Evolutionary conservation across 106 monocot species (phyloP).

Genomic region (Dioscorea dumetorum): DNA sequence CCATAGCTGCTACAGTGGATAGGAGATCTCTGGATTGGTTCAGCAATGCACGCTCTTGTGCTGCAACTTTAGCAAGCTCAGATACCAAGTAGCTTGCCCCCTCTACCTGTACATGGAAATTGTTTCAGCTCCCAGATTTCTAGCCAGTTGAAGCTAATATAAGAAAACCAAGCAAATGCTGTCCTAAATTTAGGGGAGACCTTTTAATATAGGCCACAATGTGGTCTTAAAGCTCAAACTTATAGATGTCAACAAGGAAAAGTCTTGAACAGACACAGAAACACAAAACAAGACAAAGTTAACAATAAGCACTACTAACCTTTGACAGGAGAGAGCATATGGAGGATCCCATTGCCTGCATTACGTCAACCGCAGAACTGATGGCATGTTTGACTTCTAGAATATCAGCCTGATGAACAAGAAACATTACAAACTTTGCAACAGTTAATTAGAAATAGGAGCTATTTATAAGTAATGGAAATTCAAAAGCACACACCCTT

Average conservation of each 20-base stretch:
- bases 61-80: constrained; percentile 59
- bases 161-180: background rate
- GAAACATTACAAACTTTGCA: background rate
- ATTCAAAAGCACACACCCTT: constrained; percentile 38
- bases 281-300: background rate
- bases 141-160: too few species aligned
- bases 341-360: constrained; percentile 61
- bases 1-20: constrained; percentile 65
- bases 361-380: constrained; percentile 55
- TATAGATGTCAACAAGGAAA: background rate
- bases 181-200: background rate
- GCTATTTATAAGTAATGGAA: too few species aligned
- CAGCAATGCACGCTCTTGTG: constrained; percentile 45
- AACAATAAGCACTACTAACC: constrained; percentile 14
- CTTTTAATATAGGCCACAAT: background rate
- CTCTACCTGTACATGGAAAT: constrained; percentile 37
- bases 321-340: constrained; percentile 50
- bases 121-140: too few species aligned
- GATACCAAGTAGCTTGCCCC: constrained; percentile 46
- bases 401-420: constrained; percentile 45
- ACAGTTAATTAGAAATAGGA: background rate
- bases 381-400: constrained; percentile 55
- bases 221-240: background rate
- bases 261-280: background rate
- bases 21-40: constrained; percentile 72